A percentile compares a stretch with the other conserved stretches of the same genome.
Conservation (phyloP, 1,284 basidiomycete species). For the Microbotryomycetes sp. region DNA sequence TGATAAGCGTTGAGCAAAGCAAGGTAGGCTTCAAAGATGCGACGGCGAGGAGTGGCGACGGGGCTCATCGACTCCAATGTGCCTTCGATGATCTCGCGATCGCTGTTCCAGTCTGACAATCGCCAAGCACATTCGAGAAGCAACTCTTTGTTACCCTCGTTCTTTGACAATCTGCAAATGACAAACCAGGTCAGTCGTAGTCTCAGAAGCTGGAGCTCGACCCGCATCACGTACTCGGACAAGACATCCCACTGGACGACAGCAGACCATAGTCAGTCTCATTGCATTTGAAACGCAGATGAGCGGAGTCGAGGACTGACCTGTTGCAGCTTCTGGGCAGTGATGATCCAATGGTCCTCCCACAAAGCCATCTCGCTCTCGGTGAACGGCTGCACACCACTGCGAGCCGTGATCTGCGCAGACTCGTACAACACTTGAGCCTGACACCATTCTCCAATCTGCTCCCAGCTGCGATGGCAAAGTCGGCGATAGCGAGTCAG, state of each 20-base stretch:
- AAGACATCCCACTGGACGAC: conserved; percentile 78
- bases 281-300: background rate
- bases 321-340: conserved; percentile 88
- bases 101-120: conserved; percentile 70
- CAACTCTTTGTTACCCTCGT: conserved; percentile 86
- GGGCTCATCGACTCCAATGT: conserved; percentile 77
- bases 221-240: conserved; percentile 52
- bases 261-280: background rate
- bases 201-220: background rate
- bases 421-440: conserved; percentile 78
- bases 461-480: conserved; percentile 53
- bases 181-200: conserved; percentile 23
- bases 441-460: conserved; percentile 95
- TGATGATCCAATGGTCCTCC: conserved; percentile 99
- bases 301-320: conserved; percentile 21
- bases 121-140: conserved; percentile 95
- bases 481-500: conserved; percentile 3
- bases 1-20: conserved; percentile 58
- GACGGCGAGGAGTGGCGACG: conserved; percentile 81
- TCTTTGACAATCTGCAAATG: conserved; percentile 59
- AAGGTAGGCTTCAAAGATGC: conserved; percentile 93
- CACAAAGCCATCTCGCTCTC: conserved; percentile 96
- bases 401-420: conserved; percentile 80
- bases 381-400: conserved; percentile 76
- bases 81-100: conserved; percentile 73